phyloP scores from a whole-genome alignment of 306 rosid species.

The Lathyrus aphaca region DNA sequence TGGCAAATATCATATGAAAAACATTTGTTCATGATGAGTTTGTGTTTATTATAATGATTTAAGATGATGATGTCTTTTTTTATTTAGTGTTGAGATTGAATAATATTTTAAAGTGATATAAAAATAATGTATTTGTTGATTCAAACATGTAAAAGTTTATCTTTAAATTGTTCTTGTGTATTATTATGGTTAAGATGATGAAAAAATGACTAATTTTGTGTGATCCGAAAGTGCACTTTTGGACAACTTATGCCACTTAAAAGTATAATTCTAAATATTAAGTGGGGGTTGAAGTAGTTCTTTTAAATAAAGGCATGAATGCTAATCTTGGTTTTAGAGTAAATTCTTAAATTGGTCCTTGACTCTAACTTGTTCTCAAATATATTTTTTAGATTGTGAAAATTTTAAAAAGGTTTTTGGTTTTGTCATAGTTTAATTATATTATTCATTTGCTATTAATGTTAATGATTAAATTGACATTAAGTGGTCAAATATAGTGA shows the following conservation, averaged over 20 bases:
- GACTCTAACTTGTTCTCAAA: no score
- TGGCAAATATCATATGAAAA: not conserved
- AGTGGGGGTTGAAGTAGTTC: not conserved
- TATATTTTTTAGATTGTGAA: no score
- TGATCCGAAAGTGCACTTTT: not conserved
- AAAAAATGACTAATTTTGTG: not conserved
- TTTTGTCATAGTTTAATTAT: no score
- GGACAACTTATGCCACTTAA: not conserved
- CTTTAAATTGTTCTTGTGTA: not conserved
- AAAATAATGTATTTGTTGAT: not conserved
- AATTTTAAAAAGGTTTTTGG: no score
- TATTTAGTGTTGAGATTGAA: not conserved
- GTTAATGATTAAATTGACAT: no score
- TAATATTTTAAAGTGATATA: not conserved
- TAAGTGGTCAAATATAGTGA: no score
- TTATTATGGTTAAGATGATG: not conserved
- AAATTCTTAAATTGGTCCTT: no score
- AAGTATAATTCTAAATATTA: not conserved
- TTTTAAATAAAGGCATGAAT: not conserved
- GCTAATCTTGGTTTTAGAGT: not conserved
- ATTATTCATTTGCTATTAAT: no score
- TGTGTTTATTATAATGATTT: not conserved
- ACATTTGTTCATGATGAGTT: not conserved
- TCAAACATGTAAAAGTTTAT: not conserved
- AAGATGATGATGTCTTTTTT: not conserved